phyloP scores from a whole-genome alignment of 108 stramenopile species.

The Cyclotella cryptica region DNA sequence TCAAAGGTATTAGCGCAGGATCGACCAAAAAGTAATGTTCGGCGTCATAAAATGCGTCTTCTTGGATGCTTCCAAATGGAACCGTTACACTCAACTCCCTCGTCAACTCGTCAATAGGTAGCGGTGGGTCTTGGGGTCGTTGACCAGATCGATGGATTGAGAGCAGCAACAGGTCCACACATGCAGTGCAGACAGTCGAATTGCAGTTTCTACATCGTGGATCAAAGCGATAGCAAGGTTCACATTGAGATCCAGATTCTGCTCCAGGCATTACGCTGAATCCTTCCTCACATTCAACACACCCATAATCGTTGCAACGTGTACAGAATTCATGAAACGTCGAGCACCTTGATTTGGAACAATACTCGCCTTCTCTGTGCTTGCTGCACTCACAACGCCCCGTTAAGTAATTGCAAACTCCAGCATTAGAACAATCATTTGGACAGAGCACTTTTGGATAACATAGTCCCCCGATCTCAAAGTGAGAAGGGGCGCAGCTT shows the following conservation, averaged over 20 bases:
- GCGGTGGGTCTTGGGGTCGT: slow-evolving; percentile 60
- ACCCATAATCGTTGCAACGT: slow-evolving; percentile 57
- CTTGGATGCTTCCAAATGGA: slow-evolving; percentile 73
- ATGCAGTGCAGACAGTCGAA: slow-evolving; percentile 58
- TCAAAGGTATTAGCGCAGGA: slow-evolving; percentile 33
- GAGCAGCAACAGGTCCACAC: slow-evolving; percentile 69
- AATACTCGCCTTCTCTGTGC: slow-evolving; percentile 68
- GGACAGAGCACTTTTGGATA: slow-evolving; percentile 73
- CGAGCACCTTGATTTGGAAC: slow-evolving; percentile 56
- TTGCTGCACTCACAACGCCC: slow-evolving; percentile 69
- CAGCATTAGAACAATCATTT: slow-evolving; percentile 72
- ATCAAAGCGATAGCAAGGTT: slow-evolving; percentile 67
- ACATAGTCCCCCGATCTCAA: slow-evolving; percentile 58
- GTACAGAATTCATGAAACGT: slow-evolving; percentile 58
- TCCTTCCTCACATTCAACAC: slow-evolving; percentile 67
- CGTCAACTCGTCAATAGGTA: slow-evolving; percentile 73
- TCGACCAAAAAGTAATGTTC: slow-evolving; percentile 56
- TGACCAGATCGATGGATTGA: slow-evolving; percentile 76
- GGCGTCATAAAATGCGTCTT: slow-evolving; percentile 75
- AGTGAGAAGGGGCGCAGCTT: slow-evolving; percentile 63
- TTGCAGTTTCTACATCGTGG: slow-evolving; percentile 76
- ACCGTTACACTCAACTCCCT: slow-evolving; percentile 69
- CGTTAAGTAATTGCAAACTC: slow-evolving; percentile 71
- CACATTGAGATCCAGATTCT: slow-evolving; percentile 39
- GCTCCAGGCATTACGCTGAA: slow-evolving; percentile 50